A percentile compares a stretch with the other conserved stretches of the same genome.
Conservation (phyloP, 495 filamentous ascomycete species). For the Penicillium chermesinum region DNA sequence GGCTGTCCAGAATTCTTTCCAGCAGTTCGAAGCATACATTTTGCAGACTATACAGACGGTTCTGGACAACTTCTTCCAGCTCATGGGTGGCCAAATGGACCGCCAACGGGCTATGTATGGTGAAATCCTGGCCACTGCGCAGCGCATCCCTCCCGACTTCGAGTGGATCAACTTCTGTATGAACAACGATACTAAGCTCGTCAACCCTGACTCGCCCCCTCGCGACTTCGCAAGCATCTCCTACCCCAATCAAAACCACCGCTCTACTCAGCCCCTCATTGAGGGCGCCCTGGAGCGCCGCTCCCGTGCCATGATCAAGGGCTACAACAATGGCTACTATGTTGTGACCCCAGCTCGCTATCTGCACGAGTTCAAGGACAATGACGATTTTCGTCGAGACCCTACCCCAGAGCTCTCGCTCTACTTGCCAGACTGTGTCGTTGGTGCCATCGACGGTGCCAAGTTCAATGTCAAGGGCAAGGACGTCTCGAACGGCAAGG, state of each 20-base stretch:
- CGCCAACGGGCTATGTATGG: slow-evolving; percentile 71
- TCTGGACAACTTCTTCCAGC: slow-evolving; percentile 72
- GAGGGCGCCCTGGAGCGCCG: slow-evolving; percentile 86
- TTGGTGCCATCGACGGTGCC: slow-evolving; percentile 67
- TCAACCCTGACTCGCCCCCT: slow-evolving; percentile 69
- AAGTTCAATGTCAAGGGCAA: slow-evolving; percentile 97
- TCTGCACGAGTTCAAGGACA: slow-evolving; percentile 93
- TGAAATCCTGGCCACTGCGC: slow-evolving; percentile 73
- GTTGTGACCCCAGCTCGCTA: slow-evolving; percentile 81
- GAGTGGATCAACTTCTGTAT: slow-evolving; percentile 83
- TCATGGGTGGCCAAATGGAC: slow-evolving; percentile 74
- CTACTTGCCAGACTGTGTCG: slow-evolving; percentile 83
- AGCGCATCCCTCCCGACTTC: slow-evolving; percentile 80
- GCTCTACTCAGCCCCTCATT: slow-evolving; percentile 72
- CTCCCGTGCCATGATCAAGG: slow-evolving; percentile 69
- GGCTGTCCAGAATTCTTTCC: slow-evolving; percentile 81
- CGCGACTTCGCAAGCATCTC: slow-evolving; percentile 64
- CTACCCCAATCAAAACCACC: slow-evolving; percentile 87
- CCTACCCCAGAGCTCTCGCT: slow-evolving; percentile 81
- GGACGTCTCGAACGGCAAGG: slow-evolving; percentile 60
- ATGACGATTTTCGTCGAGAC: slow-evolving; percentile 76
- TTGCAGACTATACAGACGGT: slow-evolving; percentile 75
- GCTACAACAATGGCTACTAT: slow-evolving; percentile 78
- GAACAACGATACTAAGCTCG: slow-evolving; percentile 64
- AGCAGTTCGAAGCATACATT: slow-evolving; percentile 81